Evolutionary conservation across 1,284 basidiomycete species (phyloP), one percentile per base, ranked within the genome.

Genomic region (Ceratobasidium sp.): DNA sequence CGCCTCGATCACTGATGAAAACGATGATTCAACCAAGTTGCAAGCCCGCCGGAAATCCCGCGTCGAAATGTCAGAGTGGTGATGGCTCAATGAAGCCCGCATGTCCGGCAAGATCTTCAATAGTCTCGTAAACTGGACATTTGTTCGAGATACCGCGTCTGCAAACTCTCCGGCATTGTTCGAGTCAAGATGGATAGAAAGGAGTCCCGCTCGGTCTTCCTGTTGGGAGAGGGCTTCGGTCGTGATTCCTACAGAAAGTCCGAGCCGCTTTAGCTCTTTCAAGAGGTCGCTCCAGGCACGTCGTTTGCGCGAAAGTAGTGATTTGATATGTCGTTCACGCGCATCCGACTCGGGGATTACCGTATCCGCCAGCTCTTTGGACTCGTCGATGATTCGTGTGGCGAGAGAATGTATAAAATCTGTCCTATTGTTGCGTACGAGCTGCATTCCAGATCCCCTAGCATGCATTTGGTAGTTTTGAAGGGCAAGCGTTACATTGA

Each of bases 261-360:
- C 97, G 32, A 88, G 82, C 0, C 86, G 85, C 75, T 93, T 93
- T 42, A 98, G 82, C 75, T 96, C 93, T 79, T 94, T 96, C 72
- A 98, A 82, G 22, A 98, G 82, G 76, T 98, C 94, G 31, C 90
- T 88, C 86, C 91, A 96, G 0, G 95, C 96, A 76, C 94, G 94
- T 70, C 92, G 84, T 80, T 99, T 99, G 34, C 93, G 86, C 7
- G 78, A 77, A 17, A 89, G 86, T 56, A 96, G 79, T 40, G 89
- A 86, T 77, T 96, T 97, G 73, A 87, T 83, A 15, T 67, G 50
- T 86, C 82, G 79, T 93, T 95, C 69, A 83, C 82, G 60, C 90
- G 87, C 32, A 69, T 54, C 55, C 5, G 67, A 56, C 35, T 82
- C 80, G 1, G 86, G 77, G 0, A 84, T 75, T 0, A 87, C 81